These are phyloP conservation scores for Suillus spraguei DNA, from an alignment of 768 basidiomycete genomes.

Conservation along the genomic window DNA sequence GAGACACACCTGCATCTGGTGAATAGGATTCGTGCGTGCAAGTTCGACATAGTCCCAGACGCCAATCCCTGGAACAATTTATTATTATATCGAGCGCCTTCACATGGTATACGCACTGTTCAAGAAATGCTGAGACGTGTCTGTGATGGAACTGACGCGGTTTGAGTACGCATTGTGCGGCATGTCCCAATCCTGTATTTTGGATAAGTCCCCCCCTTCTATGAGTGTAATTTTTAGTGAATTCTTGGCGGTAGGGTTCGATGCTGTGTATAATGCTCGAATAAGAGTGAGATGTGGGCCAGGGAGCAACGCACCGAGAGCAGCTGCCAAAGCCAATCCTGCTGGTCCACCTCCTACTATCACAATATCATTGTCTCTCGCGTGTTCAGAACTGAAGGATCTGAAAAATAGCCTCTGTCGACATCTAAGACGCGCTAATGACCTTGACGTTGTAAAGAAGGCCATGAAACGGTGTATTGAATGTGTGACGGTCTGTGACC, in stretches of 20 bases:
- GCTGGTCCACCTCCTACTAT: conserved; percentile 95
- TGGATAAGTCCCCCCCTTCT: conserved; percentile 78
- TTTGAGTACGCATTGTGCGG: conserved; percentile 66
- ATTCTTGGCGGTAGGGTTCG: conserved; percentile 50
- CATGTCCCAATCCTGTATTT: conserved; percentile 67
- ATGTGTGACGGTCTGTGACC: not conserved
- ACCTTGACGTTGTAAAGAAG: conserved; percentile 11
- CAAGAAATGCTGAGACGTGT: conserved; percentile 67
- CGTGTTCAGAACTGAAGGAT: conserved; percentile 21
- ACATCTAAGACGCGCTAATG: conserved; percentile 12
- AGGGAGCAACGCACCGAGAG: conserved; percentile 60
- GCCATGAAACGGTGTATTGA: conserved; percentile 14
- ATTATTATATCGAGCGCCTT: conserved; percentile 4
- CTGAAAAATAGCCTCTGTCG: conserved; percentile 14
- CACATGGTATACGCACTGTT: conserved; percentile 44
- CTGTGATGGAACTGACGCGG: conserved; percentile 85
- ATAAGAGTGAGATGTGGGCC: not conserved
- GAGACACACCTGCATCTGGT: conserved; percentile 77
- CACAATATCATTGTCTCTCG: conserved; percentile 78
- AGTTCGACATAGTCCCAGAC: conserved; percentile 81
- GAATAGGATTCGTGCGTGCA: conserved; percentile 67
- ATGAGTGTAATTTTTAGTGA: conserved; percentile 70
- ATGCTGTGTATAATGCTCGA: conserved; percentile 41
- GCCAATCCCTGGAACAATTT: conserved; percentile 60
- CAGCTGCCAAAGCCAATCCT: conserved; percentile 87